Evolutionary conservation across 139 green algal genomes (phyloP), one percentile per base, ranked within the genome.

Genomic region (Picochlorum costavermella): DNA sequence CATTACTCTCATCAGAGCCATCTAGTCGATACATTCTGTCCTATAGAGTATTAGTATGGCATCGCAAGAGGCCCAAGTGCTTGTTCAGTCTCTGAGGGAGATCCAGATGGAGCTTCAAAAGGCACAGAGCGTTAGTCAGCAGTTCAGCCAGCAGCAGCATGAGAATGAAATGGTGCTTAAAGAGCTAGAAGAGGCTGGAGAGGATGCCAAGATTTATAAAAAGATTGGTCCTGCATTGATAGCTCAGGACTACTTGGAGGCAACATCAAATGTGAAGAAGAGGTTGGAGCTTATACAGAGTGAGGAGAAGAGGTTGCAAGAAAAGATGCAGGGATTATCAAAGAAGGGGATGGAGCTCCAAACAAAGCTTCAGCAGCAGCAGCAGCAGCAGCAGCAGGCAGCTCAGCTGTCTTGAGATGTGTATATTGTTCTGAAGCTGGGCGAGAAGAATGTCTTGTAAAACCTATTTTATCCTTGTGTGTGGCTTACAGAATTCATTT

Each of bases 201-300:
- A 94, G 2, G 86, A 87, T 9, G 74, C 81, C 1, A 83, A 76
- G 16, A 85, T 96, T 13, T 96, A 83, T 81, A 96, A 95, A 81
- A 74, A 89, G 26, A 86, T 96, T 5, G 90, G 90, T 3, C 90
- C 90, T 1, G 88, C 83, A 6, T 73, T 96, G 59, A 76, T 95
- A 50, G 85, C 83, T 63, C 88, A 95, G 67, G 90, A 96, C 60
- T 65, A 84, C 10, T 55, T 90, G 28, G 90, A 96, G 67, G 90
- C 89, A 2, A 84, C 81, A 14, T 70, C 86, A 4, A 96, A 96
- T 68, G 88, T 96, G 28, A 58, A 43, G 8, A 96, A 95, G 69
- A 86, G 90, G n/a, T 67, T 96, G 50, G 86, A 95, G 45, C 91
- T 86, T 74, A 96, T 89, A 51, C 68, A 58, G 8, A 57, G 36